phyloP scores from a whole-genome alignment of 768 basidiomycete species.

The Mycena capillaripes region DNA sequence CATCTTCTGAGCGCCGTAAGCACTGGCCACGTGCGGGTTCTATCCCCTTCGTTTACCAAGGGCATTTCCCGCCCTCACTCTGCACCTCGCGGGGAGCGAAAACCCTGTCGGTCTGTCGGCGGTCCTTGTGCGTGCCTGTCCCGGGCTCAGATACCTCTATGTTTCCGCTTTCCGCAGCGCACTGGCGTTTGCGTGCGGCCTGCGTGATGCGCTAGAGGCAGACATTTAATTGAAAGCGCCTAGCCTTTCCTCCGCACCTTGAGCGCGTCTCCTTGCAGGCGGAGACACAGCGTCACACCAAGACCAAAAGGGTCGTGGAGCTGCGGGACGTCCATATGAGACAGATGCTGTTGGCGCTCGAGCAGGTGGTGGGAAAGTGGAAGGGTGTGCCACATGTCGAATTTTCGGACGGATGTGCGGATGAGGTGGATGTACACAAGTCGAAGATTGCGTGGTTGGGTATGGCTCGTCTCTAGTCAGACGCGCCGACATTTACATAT shows the following conservation, averaged over 20 bases:
- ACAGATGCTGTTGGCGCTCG: neutral
- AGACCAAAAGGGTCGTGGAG: neutral
- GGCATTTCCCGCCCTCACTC: conserved; percentile 17
- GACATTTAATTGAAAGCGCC: too few relatives aligned
- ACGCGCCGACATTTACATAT: too few relatives aligned
- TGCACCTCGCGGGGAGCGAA: conserved; percentile 15
- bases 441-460: conserved; percentile 5
- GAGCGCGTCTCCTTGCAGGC: neutral
- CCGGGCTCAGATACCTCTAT: conserved; percentile 2
- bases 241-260: neutral
- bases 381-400: neutral
- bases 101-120: neutral
- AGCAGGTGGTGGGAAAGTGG: neutral
- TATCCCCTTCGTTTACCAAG: conserved; percentile 21
- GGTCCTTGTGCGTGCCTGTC: conserved; percentile 10
- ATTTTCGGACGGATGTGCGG: neutral
- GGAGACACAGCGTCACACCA: neutral
- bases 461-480: neutral
- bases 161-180: conserved; percentile 5
- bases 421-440: neutral
- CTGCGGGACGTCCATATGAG: conserved; percentile 6
- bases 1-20: neutral
- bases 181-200: conserved; percentile 16
- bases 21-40: conserved; percentile 9
- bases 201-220: conserved; percentile 3